A percentile compares a stretch with the other conserved stretches of the same genome.
Conservation (phyloP, 441 rosid species). For the Manihot esculenta region DNA sequence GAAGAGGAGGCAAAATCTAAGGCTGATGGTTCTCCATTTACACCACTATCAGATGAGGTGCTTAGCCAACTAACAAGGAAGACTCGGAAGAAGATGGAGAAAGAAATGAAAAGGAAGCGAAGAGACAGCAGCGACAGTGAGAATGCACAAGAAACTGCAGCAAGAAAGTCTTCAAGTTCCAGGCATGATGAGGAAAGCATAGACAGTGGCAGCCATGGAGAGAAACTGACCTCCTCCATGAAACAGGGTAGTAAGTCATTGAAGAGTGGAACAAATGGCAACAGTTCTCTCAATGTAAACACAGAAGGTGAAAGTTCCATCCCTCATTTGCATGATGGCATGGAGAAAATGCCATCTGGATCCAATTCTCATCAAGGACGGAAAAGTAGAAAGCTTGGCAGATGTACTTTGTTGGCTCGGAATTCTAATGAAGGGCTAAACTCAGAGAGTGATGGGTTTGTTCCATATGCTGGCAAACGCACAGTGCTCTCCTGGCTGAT, state of each 20-base stretch:
- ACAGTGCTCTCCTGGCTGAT: constrained; percentile 91
- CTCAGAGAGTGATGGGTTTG: constrained; percentile 70
- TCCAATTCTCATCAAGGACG: constrained; percentile 66
- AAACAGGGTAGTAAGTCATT: constrained; percentile 55
- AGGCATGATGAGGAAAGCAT: constrained; percentile 58
- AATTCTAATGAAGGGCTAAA: constrained; percentile 56
- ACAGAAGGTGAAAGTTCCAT: constrained; percentile 40
- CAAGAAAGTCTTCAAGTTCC: constrained; percentile 38
- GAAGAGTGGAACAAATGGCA: constrained; percentile 45
- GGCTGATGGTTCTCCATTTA: constrained; percentile 53
- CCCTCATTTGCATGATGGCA: constrained; percentile 27
- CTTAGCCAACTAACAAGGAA: constrained; percentile 86
- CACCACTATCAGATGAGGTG: constrained; percentile 69
- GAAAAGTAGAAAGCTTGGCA: constrained; percentile 72
- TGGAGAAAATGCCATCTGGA: constrained; percentile 41
- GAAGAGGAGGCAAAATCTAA: constrained; percentile 46
- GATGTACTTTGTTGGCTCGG: constrained; percentile 87
- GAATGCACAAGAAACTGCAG: constrained; percentile 40
- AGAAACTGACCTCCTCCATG: constrained; percentile 64
- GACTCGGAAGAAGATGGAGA: constrained; percentile 69
- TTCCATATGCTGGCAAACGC: constrained; percentile 76
- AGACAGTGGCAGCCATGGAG: constrained; percentile 63
- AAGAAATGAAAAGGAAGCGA: constrained; percentile 72
- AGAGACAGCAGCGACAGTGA: constrained; percentile 38
- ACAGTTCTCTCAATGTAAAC: constrained; percentile 33